Evolutionary conservation across 106 monocot species (phyloP).

Genomic region (Dendrobium chrysotoxum): DNA sequence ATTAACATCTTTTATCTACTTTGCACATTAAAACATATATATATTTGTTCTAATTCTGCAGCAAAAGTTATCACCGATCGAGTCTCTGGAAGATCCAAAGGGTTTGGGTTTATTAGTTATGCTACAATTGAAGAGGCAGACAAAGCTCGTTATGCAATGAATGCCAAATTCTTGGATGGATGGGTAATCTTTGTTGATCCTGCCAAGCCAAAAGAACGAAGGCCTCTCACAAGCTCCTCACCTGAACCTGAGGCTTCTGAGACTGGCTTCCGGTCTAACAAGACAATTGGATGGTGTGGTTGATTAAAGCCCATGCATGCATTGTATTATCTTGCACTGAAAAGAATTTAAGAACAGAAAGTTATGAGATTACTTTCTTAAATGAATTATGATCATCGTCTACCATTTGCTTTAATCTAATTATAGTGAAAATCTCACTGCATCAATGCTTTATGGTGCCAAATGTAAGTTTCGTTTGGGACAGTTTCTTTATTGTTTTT

Average conservation of each 20-base stretch:
- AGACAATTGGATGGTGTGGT: conserved; percentile 88
- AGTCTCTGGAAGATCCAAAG: conserved; percentile 81
- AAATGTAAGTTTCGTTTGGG: no score
- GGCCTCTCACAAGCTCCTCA: conserved; percentile 13
- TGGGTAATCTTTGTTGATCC: conserved; percentile 98
- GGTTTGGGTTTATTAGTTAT: conserved; percentile 75
- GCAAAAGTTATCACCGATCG: conserved; percentile 84
- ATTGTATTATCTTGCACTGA: no score
- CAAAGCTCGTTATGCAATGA: conserved; percentile 74
- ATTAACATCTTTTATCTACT: neutral
- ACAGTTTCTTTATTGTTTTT: no score
- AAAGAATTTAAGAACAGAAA: no score
- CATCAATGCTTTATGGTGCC: no score
- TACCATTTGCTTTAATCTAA: no score
- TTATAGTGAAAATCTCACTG: no score
- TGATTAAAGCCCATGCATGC: conserved; percentile 13
- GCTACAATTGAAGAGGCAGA: conserved; percentile 71
- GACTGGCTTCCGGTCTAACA: conserved; percentile 51
- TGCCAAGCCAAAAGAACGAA: conserved; percentile 68
- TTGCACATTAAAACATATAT: neutral
- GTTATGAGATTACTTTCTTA: no score
- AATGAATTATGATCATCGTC: no score
- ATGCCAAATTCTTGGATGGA: conserved; percentile 87
- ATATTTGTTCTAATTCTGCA: conserved; percentile 20
- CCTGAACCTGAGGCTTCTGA: conserved; percentile 20